Percentiles rank a stretch among this genome's conserved stretches.
Conservation (phyloP, 495 filamentous ascomycete species). For the Trichoderma virens region DNA sequence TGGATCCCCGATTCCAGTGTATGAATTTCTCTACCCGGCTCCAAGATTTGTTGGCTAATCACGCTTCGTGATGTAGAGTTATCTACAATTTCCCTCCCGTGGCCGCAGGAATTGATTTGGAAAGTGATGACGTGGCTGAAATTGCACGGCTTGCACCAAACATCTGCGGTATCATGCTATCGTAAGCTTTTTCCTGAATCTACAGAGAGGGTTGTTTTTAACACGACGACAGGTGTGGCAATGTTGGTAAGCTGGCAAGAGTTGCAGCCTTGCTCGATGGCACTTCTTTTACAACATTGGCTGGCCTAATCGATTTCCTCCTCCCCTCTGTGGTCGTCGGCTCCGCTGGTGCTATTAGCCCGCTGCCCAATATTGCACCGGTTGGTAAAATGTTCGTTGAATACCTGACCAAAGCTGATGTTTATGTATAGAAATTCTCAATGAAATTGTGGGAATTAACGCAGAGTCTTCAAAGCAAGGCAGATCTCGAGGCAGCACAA, state of each 20-base stretch:
- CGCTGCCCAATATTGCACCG: constrained; percentile 1
- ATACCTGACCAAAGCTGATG: neutral
- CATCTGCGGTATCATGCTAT: neutral
- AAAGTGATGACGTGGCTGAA: constrained; percentile 6
- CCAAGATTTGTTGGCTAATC: neutral
- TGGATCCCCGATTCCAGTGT: constrained; percentile 10
- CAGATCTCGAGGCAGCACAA: neutral
- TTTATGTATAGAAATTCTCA: neutral
- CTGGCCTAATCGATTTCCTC: neutral
- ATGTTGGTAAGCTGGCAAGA: neutral
- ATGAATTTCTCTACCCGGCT: neutral
- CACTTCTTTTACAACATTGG: neutral
- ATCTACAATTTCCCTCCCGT: constrained; percentile 15
- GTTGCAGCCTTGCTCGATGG: neutral
- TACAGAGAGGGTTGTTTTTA: neutral
- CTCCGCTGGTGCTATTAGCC: neutral
- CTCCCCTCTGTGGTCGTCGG: neutral
- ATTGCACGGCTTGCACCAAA: neutral
- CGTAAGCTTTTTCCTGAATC: neutral
- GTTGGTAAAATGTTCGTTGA: neutral
- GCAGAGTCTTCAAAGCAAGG: neutral
- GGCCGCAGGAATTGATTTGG: constrained; percentile 11
- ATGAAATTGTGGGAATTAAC: neutral
- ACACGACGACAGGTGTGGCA: neutral
- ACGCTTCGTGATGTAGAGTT: neutral